Percentiles rank a stretch among this genome's conserved stretches.
phyloP scores from a whole-genome alignment of 371 early-diverging fungal species.

The Actinomortierella wolfii region DNA sequence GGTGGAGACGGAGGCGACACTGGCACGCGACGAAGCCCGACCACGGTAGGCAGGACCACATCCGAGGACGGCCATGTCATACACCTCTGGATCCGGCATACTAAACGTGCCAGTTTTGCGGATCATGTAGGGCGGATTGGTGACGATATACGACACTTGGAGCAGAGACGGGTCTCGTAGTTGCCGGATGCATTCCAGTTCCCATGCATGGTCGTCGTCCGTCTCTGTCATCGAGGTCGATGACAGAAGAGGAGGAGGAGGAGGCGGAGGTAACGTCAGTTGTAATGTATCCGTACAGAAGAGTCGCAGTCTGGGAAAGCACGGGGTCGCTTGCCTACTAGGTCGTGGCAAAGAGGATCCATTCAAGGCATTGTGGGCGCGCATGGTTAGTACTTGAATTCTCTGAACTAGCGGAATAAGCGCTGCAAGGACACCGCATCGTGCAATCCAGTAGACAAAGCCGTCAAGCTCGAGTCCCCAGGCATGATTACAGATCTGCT shows the following conservation, averaged over 20 bases:
- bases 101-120: slow-evolving; percentile 65
- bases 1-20: too few relatives aligned
- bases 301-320: slow-evolving; percentile 49
- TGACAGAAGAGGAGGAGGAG: too few relatives aligned
- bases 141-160: slow-evolving; percentile 63
- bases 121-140: slow-evolving; percentile 75
- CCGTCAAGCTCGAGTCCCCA: slow-evolving; percentile 71
- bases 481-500: slow-evolving; percentile 46
- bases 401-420: slow-evolving; percentile 33
- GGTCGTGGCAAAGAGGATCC: slow-evolving; percentile 33
- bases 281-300: slow-evolving; percentile 66
- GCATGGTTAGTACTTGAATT: slow-evolving; percentile 9
- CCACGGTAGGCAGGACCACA: too few relatives aligned
- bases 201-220: slow-evolving; percentile 42
- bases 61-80: slow-evolving; percentile 57
- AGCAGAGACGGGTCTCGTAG: slow-evolving; percentile 52
- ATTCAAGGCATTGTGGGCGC: too few relatives aligned
- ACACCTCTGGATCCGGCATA: slow-evolving; percentile 59
- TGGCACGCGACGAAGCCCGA: too few relatives aligned
- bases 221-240: too few relatives aligned
- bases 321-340: slow-evolving; percentile 8
- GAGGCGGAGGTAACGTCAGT: slow-evolving; percentile 47
- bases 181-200: slow-evolving; percentile 44
- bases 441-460: slow-evolving; percentile 54
- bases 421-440: slow-evolving; percentile 31